Evolutionary conservation across 1,284 basidiomycete genomes (phyloP).

Genomic region (Leccinum pachyderme): DNA sequence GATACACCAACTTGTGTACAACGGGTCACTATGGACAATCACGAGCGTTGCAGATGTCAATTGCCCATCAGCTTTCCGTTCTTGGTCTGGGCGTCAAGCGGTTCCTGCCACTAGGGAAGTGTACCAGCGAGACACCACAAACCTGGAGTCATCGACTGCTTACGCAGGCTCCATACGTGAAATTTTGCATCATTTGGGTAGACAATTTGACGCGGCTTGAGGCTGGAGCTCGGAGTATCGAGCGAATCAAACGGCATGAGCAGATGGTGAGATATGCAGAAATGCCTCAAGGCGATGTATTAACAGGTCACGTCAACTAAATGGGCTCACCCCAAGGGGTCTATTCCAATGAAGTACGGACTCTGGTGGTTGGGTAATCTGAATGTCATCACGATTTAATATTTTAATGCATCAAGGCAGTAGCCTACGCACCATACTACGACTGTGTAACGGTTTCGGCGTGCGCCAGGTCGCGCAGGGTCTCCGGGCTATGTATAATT

Average conservation of each 20-base stretch:
- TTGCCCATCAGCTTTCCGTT: constrained; percentile 46
- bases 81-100: constrained; percentile 34
- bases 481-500: constrained; percentile 64
- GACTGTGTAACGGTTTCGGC: constrained; percentile 1
- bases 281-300: constrained; percentile 12
- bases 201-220: background rate
- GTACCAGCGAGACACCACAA: constrained; percentile 33
- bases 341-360: background rate
- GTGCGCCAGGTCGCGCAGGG: constrained; percentile 47
- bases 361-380: background rate
- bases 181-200: constrained; percentile 37
- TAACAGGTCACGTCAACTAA: constrained; percentile 11
- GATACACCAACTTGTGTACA: background rate
- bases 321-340: constrained; percentile 15
- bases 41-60: background rate
- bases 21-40: background rate
- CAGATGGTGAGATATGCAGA: background rate
- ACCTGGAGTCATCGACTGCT: constrained; percentile 35
- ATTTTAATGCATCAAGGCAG: constrained; percentile 7
- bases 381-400: background rate
- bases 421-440: constrained; percentile 5
- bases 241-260: background rate
- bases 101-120: constrained; percentile 37
- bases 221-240: background rate
- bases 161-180: constrained; percentile 24